Conservation (phyloP, 164 flowering plant genomes). For the Stephania cephalantha region DNA sequence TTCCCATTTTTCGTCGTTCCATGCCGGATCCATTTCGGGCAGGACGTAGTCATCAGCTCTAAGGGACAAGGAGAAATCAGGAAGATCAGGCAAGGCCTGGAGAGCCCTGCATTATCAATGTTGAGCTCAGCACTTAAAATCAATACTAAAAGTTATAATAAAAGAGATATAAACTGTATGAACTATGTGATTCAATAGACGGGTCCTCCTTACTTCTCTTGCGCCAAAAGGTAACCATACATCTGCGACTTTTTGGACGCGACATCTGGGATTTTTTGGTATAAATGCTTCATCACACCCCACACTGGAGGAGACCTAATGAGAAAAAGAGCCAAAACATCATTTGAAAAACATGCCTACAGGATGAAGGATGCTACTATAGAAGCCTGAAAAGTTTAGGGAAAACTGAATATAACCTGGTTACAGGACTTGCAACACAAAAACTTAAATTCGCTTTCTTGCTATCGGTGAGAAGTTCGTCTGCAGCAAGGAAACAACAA, state of each 20-base stretch:
- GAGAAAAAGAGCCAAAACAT: not conserved
- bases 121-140: not conserved
- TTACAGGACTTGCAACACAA: conserved; percentile 75
- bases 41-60: conserved; percentile 62
- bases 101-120: conserved; percentile 45
- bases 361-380: not conserved
- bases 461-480: conserved; percentile 67
- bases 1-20: conserved; percentile 52
- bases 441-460: conserved; percentile 79
- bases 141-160: not conserved
- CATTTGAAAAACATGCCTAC: not conserved
- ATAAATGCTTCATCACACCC: conserved; percentile 84
- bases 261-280: conserved; percentile 75
- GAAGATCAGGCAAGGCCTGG: conserved; percentile 66
- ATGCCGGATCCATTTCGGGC: conserved; percentile 52
- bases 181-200: not conserved
- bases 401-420: conserved; percentile 44
- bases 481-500: conserved; percentile 79
- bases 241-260: conserved; percentile 74
- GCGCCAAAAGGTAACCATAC: conserved; percentile 70
- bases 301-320: conserved; percentile 68
- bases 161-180: not conserved
- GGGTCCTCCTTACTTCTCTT: conserved; percentile 61
- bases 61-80: conserved; percentile 69
- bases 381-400: too few relatives aligned